A percentile compares a stretch with the other conserved stretches of the same genome.
Conservation (phyloP, 345 rosid species). For the Eucalyptus dawsonii region DNA sequence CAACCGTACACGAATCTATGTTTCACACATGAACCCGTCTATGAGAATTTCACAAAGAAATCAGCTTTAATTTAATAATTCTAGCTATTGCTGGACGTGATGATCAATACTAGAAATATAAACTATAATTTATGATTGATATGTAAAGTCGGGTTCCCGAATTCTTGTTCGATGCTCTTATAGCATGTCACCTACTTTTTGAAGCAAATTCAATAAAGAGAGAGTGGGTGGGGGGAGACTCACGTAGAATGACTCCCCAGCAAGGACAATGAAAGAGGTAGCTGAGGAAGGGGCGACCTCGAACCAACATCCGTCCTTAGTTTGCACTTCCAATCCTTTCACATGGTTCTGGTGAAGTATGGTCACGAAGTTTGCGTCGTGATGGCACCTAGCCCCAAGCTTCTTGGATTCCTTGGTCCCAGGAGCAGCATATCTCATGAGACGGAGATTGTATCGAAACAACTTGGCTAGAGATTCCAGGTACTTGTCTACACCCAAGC, state of each 20-base stretch:
- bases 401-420: background rate
- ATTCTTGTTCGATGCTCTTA: background rate
- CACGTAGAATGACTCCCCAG: background rate
- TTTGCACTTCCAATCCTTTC: background rate
- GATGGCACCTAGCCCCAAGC: background rate
- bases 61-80: background rate
- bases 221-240: background rate
- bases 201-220: background rate
- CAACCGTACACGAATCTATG: too few species aligned
- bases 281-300: background rate
- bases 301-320: background rate
- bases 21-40: too few species aligned
- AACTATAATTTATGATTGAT: background rate
- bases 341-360: constrained; percentile 1
- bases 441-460: background rate
- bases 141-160: background rate
- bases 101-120: background rate
- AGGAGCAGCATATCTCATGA: background rate
- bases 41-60: background rate
- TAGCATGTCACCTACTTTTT: background rate
- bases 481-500: background rate
- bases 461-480: background rate
- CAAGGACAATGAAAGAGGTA: background rate
- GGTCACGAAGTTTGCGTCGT: background rate
- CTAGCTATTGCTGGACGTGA: background rate